Evolutionary conservation across 2,329 filamentous ascomycete species (phyloP), one percentile per base, ranked within the genome.

Genomic region (Botrytis porri): DNA sequence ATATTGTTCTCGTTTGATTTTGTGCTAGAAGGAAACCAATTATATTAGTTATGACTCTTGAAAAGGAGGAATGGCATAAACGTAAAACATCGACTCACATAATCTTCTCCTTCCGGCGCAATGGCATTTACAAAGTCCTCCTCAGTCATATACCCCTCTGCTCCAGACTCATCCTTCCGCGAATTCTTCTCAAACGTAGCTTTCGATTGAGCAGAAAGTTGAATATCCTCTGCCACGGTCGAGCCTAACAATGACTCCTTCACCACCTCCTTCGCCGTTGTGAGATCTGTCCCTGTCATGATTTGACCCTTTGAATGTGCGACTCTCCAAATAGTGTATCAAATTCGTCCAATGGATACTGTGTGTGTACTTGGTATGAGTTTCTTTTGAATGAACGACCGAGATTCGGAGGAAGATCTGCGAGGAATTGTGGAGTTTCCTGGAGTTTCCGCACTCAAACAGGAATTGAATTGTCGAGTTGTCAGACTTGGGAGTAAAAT

Each of bases 1-100:
- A 84, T 98, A 99, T 83, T 98, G 96, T 79, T 97, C 93, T 78
- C 95, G 91, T 84, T 94, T 93, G 86, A 99, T 98, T 84, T 99
- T 99, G 86, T 97, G 95, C 95, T 98, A 81, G 77, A 76, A 62
- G 48, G 67, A 16, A 25, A 70, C 43, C 70, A 48, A 20, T 18
- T 16, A 71, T 14, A 67, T 81, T 72, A 81, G 80, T 75, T 29
- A 39, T 66, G 70, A 59, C 8, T 39, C 48, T n/a, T 10, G 12
- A 6, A 43, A 39, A 22, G 43, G 32, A 29, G 39, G 43, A 22
- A 7, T n/a, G 20, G n/a, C 32, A 35, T 12, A 6, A 16, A 66
- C 48, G 20, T 61, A 54, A 20, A 43, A 73, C 25, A 64, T 64
- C 72, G 57, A 88, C 93, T 89, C 85, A 98, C 95, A 84, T 96